These are phyloP conservation scores for Microascus cirrosus DNA, from an alignment of 2,329 filamentous ascomycete genomes.

Conservation along the genomic window DNA sequence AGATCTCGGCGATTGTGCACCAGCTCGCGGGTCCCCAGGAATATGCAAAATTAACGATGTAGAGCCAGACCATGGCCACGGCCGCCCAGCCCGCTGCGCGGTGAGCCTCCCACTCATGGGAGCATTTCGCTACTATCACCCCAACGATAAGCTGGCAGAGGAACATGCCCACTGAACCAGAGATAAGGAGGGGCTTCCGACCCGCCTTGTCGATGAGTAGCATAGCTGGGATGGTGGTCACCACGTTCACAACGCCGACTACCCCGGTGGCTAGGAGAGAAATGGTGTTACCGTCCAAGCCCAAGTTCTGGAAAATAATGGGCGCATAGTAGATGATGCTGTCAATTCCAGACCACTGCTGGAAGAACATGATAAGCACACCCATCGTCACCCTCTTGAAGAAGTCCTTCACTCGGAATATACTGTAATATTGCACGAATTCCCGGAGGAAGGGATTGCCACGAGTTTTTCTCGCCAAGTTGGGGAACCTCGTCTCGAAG, in stretches of 20 bases:
- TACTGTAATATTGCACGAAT: no score
- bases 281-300: slow-evolving; percentile 46
- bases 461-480: no score
- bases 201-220: slow-evolving; percentile 25
- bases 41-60: slow-evolving; percentile 39
- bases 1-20: slow-evolving; percentile 39
- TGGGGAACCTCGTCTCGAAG: slow-evolving; percentile 20
- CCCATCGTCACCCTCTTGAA: slow-evolving; percentile 23
- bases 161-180: slow-evolving; percentile 22
- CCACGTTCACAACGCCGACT: slow-evolving; percentile 26
- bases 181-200: slow-evolving; percentile 38
- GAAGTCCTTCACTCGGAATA: slow-evolving; percentile 18
- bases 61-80: slow-evolving; percentile 22
- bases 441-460: no score
- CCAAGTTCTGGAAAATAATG: slow-evolving; percentile 53
- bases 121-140: slow-evolving; percentile 20
- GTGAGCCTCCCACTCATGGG: slow-evolving; percentile 17
- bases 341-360: slow-evolving; percentile 18
- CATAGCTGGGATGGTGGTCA: slow-evolving; percentile 20
- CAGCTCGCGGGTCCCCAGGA: slow-evolving; percentile 36
- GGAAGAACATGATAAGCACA: slow-evolving; percentile 30
- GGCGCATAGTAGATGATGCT: slow-evolving; percentile 35
- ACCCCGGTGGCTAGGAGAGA: slow-evolving; percentile 29
- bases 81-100: slow-evolving; percentile 18
- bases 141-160: slow-evolving; percentile 18